Evolutionary conservation across 2,329 filamentous ascomycete genomes (phyloP), one percentile per base, ranked within the genome.

Genomic region (Beauveria sp.): DNA sequence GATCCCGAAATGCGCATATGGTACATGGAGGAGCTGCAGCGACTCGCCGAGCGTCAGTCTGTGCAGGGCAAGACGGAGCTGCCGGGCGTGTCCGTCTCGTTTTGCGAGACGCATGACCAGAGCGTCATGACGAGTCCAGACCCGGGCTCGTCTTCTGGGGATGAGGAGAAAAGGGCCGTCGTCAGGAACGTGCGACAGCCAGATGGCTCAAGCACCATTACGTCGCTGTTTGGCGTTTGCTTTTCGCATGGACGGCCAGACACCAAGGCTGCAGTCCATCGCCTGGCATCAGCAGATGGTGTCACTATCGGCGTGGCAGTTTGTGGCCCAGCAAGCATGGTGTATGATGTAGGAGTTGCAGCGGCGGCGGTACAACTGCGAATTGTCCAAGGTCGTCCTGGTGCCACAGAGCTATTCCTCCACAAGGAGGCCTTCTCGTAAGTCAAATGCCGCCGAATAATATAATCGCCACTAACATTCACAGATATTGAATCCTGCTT

Each of bases 1-100:
- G 71, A 70, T 48, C 58, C 63, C 2, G 62, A 65, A 18, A 57
- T 72, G 28, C 66, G 65, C 5, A 56, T 48, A n/a, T 72, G 70
- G 70, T 73, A 72, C 51, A 59, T 66, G 16, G 66, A 63, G 37
- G 63, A 62, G 52, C 62, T 66, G 20, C 60, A 64, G 34, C 62
- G 61, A 12, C 57, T 64, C 12, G 58, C 63, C 34, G 55, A 62
- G 40, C 61, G 58, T 14, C 61, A 55, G 20, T 46, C 46, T 18
- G 37, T 56, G 10, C 22, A 43, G 28, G 46, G 43, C 43, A 28
- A 59, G 41, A 44, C 41, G 10, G 54, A 63, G 41, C 52, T 61
- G 18, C 34, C 61, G 3, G 61, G 55, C 34, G 47, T 65, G 28
- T 59, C 52, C 20, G 47, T 65, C 3, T 51, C 50, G 22, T 48